A percentile compares a stretch with the other conserved stretches of the same genome.
phyloP scores from a whole-genome alignment of 192 early-diverging fungal species.

The Podila minutissima region DNA sequence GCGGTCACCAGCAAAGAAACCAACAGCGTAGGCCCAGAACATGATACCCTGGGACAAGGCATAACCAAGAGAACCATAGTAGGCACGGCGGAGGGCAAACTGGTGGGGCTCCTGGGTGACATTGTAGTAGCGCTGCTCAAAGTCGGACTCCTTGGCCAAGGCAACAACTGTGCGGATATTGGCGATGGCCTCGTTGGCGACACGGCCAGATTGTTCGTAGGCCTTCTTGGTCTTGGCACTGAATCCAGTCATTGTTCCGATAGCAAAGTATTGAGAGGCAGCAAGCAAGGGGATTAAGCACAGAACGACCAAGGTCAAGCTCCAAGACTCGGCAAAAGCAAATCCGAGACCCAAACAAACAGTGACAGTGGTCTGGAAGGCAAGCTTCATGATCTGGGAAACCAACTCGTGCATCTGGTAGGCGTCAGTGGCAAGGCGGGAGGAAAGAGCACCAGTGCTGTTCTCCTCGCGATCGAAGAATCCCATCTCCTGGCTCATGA shows the following conservation, averaged over 20 bases:
- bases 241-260: constrained; percentile 57
- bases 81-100: constrained; percentile 50
- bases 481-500: constrained; percentile 87
- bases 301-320: constrained; percentile 70
- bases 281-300: constrained; percentile 74
- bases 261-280: constrained; percentile 71
- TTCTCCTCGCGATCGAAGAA: constrained; percentile 86
- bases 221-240: constrained; percentile 64
- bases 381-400: constrained; percentile 62
- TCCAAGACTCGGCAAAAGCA: constrained; percentile 69
- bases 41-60: constrained; percentile 64
- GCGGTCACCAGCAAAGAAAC: constrained; percentile 66
- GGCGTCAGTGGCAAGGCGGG: constrained; percentile 82
- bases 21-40: constrained; percentile 64
- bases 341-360: constrained; percentile 37
- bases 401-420: constrained; percentile 70
- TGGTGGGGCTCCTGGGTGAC: constrained; percentile 58
- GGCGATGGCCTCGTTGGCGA: constrained; percentile 86
- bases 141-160: constrained; percentile 63
- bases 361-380: constrained; percentile 54
- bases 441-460: constrained; percentile 82
- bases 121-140: constrained; percentile 51
- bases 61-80: constrained; percentile 58
- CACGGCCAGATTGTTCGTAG: constrained; percentile 72
- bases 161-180: constrained; percentile 87